Evolutionary conservation across 495 filamentous ascomycete genomes (phyloP).

Genomic region (Aspergillus sclerotiicarbonarius): DNA sequence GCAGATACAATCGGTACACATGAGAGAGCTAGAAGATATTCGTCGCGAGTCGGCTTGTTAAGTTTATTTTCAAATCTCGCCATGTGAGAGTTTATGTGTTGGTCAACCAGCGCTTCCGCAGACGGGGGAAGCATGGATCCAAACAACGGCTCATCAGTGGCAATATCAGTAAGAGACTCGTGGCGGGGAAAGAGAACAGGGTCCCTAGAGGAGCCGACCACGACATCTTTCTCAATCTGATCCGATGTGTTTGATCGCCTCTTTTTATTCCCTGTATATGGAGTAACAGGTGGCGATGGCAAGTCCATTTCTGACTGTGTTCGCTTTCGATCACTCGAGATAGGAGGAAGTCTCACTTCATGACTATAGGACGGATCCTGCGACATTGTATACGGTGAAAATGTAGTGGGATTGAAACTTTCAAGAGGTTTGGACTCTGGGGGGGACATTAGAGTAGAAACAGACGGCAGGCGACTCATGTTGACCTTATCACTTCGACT

Average conservation of each 20-base stretch:
- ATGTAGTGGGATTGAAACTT: slow-evolving; percentile 46
- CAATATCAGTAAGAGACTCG: slow-evolving; percentile 40
- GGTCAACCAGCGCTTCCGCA: slow-evolving; percentile 56
- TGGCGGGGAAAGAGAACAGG: slow-evolving; percentile 60
- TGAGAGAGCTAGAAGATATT: slow-evolving; percentile 66
- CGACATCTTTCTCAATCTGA: slow-evolving; percentile 34
- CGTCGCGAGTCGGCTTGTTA: slow-evolving; percentile 64
- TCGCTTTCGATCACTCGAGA: slow-evolving; percentile 48
- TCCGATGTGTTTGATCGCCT: slow-evolving; percentile 45
- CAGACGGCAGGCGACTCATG: slow-evolving; percentile 51
- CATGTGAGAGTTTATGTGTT: slow-evolving; percentile 65
- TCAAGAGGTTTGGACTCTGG: slow-evolving; percentile 65
- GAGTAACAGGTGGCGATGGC: slow-evolving; percentile 72
- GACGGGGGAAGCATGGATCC: slow-evolving; percentile 43
- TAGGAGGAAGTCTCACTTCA: slow-evolving; percentile 48
- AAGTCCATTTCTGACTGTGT: slow-evolving; percentile 52
- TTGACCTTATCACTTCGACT: slow-evolving; percentile 29
- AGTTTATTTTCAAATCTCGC: slow-evolving; percentile 52
- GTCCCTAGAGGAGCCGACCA: slow-evolving; percentile 46
- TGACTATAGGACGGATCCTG: slow-evolving; percentile 31
- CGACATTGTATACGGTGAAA: slow-evolving; percentile 33
- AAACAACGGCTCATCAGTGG: slow-evolving; percentile 58
- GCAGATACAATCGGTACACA: slow-evolving; percentile 64
- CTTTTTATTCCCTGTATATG: slow-evolving; percentile 56
- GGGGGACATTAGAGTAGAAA: slow-evolving; percentile 71